Base-by-base conservation (phyloP, 345 rosid genomes). In the Rhodamnia rubescens region DNA sequence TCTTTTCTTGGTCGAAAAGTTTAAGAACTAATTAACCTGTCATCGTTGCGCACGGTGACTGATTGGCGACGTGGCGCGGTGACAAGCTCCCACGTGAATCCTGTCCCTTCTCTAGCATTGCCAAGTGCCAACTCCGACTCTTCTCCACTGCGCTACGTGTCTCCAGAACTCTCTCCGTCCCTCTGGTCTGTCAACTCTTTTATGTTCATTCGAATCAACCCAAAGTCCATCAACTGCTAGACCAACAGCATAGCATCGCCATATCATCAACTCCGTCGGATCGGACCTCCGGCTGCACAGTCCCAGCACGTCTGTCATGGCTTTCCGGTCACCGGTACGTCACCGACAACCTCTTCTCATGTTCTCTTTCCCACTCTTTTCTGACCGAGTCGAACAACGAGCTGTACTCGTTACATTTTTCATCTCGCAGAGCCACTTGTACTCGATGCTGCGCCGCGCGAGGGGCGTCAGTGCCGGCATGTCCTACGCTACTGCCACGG, bases 251-350 rank as follows among this genome's bases (percentile, higher is more conserved):
- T 36, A 2, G 40, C 40, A 14, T 61, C 0, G 74, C 40, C 74
- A 29, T 61, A 29, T 4, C 5, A 61, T 29, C 9, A 15, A 61
- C 40, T 29, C 1, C 21, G 21, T 32, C 44, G 9, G 24, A 32
- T 42, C 7, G 3, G 40, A 36, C 16, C 24, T 32, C 44, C 15
- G 78, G 47, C 78, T 32, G 13, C 78, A 16, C 12, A 2, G 78
- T 36, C 12, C 78, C 78, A 18, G 78, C 78, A 61, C 81, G 51
- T 61, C 85, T 53, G 50, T 15, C 87, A 91, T 92, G 96, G 91
- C 92, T 1, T 86, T 64, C 24, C 87, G 90, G 84, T 87, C 91
- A 82, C 56, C 91, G 26, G 93, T 92, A 90, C 86, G 93, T 85
- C 24, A 11, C 74, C 42, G 15, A 18, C 15, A 6, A 50, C 9